phyloP scores from a whole-genome alignment of 371 early-diverging fungal species.

The Mortierella sp. region DNA sequence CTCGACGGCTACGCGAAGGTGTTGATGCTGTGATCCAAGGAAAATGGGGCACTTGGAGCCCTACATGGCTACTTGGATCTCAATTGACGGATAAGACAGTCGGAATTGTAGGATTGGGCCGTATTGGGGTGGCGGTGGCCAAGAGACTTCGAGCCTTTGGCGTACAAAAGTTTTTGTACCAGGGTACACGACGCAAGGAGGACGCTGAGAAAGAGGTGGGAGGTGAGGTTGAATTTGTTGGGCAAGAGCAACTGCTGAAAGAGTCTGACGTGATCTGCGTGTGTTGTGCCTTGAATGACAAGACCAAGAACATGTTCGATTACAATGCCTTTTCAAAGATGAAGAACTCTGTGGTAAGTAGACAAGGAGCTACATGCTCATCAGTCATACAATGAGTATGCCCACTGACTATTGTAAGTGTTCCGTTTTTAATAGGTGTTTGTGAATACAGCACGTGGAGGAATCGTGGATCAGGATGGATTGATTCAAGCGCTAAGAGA shows the following conservation, averaged over 20 bases:
- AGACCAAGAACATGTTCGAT: constrained; percentile 79
- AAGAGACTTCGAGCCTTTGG: constrained; percentile 78
- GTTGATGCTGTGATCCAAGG: constrained; percentile 66
- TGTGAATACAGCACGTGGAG: constrained; percentile 87
- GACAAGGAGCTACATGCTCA: too few relatives aligned
- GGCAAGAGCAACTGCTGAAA: constrained; percentile 65
- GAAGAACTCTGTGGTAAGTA: constrained; percentile 71
- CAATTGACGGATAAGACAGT: constrained; percentile 82
- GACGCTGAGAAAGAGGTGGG: constrained; percentile 41
- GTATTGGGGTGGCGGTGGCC: constrained; percentile 84
- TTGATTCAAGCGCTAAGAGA: constrained; percentile 75
- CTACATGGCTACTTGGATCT: constrained; percentile 78
- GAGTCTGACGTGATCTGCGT: constrained; percentile 79
- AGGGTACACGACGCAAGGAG: constrained; percentile 59
- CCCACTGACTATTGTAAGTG: too few relatives aligned
- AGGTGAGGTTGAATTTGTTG: constrained; percentile 57
- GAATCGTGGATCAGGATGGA: constrained; percentile 80
- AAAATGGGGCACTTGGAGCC: constrained; percentile 76
- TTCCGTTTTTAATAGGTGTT: constrained; percentile 67
- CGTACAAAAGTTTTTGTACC: constrained; percentile 63
- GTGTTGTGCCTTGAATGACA: constrained; percentile 76
- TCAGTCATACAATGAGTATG: too few relatives aligned
- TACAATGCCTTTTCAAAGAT: constrained; percentile 71
- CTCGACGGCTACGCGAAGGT: constrained; percentile 73
- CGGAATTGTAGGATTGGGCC: constrained; percentile 87